Percentiles rank a stretch among this genome's conserved stretches.
phyloP scores from a whole-genome alignment of 305 asterid genomes.

The Rubia tinctorum region DNA sequence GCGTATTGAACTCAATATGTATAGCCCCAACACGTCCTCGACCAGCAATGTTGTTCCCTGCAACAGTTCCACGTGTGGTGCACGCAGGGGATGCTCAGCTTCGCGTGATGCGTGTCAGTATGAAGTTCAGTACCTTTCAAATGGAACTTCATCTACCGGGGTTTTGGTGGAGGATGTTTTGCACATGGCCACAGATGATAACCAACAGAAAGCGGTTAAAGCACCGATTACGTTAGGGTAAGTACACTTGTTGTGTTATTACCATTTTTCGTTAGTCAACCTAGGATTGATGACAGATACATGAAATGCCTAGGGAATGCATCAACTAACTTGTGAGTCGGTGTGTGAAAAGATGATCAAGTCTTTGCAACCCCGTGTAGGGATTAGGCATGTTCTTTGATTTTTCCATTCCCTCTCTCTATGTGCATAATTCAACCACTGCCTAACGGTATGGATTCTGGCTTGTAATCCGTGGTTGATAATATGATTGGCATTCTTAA shows the following conservation, averaged over 20 bases:
- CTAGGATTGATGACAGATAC: background rate
- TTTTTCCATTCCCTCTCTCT: too few species aligned
- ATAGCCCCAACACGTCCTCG: constrained; percentile 70
- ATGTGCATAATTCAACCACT: too few species aligned
- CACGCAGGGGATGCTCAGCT: constrained; percentile 38
- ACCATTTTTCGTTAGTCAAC: background rate
- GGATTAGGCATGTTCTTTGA: too few species aligned
- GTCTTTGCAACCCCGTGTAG: too few species aligned
- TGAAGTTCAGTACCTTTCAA: constrained; percentile 63
- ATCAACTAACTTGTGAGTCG: too few species aligned
- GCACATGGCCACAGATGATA: constrained; percentile 54
- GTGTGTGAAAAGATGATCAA: too few species aligned
- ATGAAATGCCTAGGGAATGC: background rate
- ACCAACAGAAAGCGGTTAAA: constrained; percentile 29
- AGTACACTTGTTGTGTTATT: constrained; percentile 12
- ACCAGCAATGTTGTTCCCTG: constrained; percentile 63
- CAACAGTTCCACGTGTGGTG: constrained; percentile 65
- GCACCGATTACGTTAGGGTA: constrained; percentile 88
- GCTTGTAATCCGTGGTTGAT: too few species aligned
- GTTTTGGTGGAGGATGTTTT: constrained; percentile 79
- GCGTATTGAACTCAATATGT: constrained; percentile 54
- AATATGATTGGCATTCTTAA: too few species aligned
- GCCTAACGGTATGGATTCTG: too few species aligned
- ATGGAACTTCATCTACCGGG: constrained; percentile 70
- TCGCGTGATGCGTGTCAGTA: constrained; percentile 67